Percentiles rank a stretch among this genome's conserved stretches.
These are phyloP conservation scores for Phaffia australis DNA, from an alignment of 768 basidiomycete genomes.

Conservation along the genomic window DNA sequence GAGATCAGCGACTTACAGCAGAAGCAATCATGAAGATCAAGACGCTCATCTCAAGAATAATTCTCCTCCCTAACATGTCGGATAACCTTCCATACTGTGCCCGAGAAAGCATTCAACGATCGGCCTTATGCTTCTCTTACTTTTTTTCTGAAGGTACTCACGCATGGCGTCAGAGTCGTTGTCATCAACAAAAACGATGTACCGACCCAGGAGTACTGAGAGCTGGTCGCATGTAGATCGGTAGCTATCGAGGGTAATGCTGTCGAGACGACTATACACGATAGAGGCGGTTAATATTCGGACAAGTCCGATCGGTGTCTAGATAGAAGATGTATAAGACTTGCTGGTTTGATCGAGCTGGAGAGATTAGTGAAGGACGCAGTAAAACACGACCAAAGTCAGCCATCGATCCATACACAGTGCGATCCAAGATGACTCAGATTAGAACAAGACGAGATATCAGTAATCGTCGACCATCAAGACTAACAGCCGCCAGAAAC, in stretches of 20 bases:
- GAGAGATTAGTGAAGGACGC: not conserved
- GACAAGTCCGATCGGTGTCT: no score
- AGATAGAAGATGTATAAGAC: no score
- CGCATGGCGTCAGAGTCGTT: slow-evolving; percentile 18
- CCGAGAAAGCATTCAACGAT: not conserved
- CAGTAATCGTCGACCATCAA: not conserved
- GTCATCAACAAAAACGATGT: slow-evolving; percentile 13
- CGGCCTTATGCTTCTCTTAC: not conserved
- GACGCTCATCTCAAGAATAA: slow-evolving; percentile 57
- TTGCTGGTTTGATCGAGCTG: no score
- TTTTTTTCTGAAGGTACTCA: slow-evolving; percentile 12
- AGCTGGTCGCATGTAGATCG: not conserved
- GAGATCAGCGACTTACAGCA: slow-evolving; percentile 28
- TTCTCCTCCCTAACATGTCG: slow-evolving; percentile 50
- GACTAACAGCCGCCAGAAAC: slow-evolving; percentile 13
- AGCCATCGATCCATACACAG: not conserved
- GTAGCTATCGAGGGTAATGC: slow-evolving; percentile 14
- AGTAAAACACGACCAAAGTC: not conserved
- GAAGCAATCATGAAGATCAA: slow-evolving; percentile 52
- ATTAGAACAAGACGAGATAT: not conserved
- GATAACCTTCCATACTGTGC: slow-evolving; percentile 3
- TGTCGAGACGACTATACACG: slow-evolving; percentile 14
- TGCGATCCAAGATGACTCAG: not conserved
- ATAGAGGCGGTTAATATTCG: no score
- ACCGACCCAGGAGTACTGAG: slow-evolving; percentile 15